phyloP scores from a whole-genome alignment of 306 rosid species.

The Inga oerstediana region DNA sequence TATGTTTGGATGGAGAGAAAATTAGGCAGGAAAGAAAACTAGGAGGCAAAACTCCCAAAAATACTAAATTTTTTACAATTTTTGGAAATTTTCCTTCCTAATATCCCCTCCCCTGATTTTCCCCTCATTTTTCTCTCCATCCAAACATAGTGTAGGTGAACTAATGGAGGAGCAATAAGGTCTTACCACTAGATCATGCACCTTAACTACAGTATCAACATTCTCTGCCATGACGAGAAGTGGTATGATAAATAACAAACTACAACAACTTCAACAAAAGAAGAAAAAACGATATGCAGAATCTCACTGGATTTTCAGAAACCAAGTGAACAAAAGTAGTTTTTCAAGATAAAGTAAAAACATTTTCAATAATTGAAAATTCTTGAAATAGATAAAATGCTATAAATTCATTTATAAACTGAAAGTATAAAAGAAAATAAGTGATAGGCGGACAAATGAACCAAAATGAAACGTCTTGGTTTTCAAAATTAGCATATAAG shows the following conservation, averaged over 20 bases:
- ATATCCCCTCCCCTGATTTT: too few species aligned
- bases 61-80: too few species aligned
- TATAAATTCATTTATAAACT: background rate
- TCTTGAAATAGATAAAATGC: conserved; percentile 15
- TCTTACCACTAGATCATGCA: background rate
- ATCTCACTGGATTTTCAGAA: conserved; percentile 10
- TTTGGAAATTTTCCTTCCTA: too few species aligned
- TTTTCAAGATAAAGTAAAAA: conserved; percentile 12
- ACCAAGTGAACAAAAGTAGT: background rate
- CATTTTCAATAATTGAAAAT: background rate
- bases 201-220: background rate
- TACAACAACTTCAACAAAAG: background rate
- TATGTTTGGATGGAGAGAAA: too few species aligned
- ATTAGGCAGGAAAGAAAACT: too few species aligned
- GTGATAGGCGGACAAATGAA: conserved; percentile 18
- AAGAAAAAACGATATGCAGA: background rate
- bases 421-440: conserved; percentile 13
- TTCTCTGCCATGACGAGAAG: background rate
- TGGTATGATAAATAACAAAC: background rate
- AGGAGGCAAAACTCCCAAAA: too few species aligned
- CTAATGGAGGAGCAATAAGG: conserved; percentile 4
- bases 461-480: conserved; percentile 5
- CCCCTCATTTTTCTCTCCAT: too few species aligned
- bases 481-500: conserved; percentile 24
- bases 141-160: background rate